Conservation (phyloP, 1,284 basidiomycete genomes). For the Melanopsichium pennsylvanicum region DNA sequence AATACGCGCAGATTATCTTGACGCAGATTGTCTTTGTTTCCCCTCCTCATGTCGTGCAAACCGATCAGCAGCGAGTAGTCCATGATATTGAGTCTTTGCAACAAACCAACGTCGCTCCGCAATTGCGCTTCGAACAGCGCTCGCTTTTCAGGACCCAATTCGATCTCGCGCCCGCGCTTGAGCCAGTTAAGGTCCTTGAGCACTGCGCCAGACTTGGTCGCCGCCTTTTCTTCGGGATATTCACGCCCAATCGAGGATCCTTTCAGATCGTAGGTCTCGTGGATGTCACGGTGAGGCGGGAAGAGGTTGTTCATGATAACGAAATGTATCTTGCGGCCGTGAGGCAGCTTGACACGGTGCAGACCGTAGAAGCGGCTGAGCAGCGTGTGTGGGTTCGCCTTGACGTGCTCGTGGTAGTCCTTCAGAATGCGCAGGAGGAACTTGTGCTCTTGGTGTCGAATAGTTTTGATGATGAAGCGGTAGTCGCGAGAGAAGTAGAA, state of each 20-base stretch:
- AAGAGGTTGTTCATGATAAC: constrained; percentile 99
- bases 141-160: constrained; percentile 92
- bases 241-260: constrained; percentile 89
- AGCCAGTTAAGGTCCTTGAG: constrained; percentile 98
- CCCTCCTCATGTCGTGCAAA: constrained; percentile 87
- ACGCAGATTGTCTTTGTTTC: constrained; percentile 88
- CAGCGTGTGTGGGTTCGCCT: constrained; percentile 90
- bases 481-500: constrained; percentile 99
- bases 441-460: constrained; percentile 91
- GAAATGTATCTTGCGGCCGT: constrained; percentile 94
- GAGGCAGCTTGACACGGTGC: constrained; percentile 93
- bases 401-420: constrained; percentile 86
- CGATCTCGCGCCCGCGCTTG: constrained; percentile 77
- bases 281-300: constrained; percentile 94
- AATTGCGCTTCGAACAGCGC: constrained; percentile 89
- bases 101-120: constrained; percentile 81
- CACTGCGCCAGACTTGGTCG: constrained; percentile 82
- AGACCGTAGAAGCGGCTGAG: constrained; percentile 94
- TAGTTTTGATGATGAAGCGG: constrained; percentile 99
- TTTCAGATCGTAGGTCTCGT: constrained; percentile 97
- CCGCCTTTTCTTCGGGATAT: constrained; percentile 85
- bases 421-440: constrained; percentile 86
- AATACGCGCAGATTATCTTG: constrained; percentile 90
- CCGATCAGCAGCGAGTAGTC: constrained; percentile 95
- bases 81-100: constrained; percentile 87